A percentile compares a stretch with the other conserved stretches of the same genome.
Conservation (phyloP, 2,329 filamentous ascomycete genomes). For the Fusarium metavorans region DNA sequence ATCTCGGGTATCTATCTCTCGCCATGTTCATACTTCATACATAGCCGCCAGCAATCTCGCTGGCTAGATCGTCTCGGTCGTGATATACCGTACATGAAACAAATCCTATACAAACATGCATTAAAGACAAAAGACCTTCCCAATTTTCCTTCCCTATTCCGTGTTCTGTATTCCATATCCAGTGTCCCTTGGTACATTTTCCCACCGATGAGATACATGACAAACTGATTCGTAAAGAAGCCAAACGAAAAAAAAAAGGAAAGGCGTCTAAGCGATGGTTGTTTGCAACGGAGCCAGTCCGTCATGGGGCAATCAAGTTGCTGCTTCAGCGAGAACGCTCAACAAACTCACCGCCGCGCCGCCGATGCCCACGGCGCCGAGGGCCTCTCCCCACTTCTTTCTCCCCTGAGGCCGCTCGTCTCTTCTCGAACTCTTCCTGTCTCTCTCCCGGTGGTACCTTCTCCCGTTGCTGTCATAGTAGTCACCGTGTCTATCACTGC, state of each 20-base stretch:
- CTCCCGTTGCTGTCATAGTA: conserved; percentile 48
- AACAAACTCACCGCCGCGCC: conserved; percentile 70
- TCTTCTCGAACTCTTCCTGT: conserved; percentile 52
- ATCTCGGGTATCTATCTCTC: conserved; percentile 35
- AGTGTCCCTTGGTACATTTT: conserved; percentile 14
- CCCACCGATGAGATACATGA: neutral
- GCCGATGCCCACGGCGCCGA: conserved; percentile 70
- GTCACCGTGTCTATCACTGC: conserved; percentile 49
- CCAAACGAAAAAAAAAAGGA: conserved; percentile 8
- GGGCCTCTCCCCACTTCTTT: conserved; percentile 64
- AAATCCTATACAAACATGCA: conserved; percentile 25
- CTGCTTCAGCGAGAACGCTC: conserved; percentile 69
- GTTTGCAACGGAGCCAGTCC: conserved; percentile 22
- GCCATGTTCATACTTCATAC: conserved; percentile 5
- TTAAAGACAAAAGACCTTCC: conserved; percentile 9
- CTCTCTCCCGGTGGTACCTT: conserved; percentile 56
- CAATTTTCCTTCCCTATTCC: conserved; percentile 24
- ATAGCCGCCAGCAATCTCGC: conserved; percentile 1
- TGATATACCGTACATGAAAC: conserved; percentile 27
- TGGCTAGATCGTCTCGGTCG: neutral
- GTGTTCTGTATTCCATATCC: conserved; percentile 17
- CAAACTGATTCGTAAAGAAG: neutral
- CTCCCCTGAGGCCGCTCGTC: conserved; percentile 56
- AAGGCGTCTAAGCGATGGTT: neutral
- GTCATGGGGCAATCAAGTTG: conserved; percentile 41